phyloP scores from a whole-genome alignment of 106 monocot species.

The Apostasia ramifera region DNA sequence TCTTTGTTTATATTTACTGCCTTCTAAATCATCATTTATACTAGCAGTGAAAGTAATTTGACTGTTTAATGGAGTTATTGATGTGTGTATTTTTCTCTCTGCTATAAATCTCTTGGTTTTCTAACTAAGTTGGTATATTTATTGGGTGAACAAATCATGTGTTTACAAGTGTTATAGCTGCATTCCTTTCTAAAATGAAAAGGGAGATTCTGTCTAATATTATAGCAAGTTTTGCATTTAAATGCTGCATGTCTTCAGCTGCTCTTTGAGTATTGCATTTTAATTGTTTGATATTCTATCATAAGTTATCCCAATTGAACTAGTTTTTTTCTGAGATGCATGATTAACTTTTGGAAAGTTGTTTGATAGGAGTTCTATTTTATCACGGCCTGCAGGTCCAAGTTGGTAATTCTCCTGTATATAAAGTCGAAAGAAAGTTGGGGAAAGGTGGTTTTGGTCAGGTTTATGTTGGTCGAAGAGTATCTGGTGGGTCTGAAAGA shows the following conservation, averaged over 20 bases:
- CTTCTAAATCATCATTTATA: background rate
- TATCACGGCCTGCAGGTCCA: constrained; percentile 47
- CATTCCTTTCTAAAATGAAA: background rate
- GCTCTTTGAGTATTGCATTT: background rate
- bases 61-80: background rate
- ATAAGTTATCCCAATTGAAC: background rate
- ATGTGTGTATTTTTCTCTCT: too few relatives aligned
- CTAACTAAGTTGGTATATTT: too few relatives aligned
- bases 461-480: constrained; percentile 95
- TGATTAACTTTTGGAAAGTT: background rate
- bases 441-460: constrained; percentile 99
- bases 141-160: too few relatives aligned
- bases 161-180: too few relatives aligned
- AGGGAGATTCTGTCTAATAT: background rate
- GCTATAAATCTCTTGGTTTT: too few relatives aligned
- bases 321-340: background rate
- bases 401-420: constrained; percentile 90
- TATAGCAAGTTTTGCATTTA: background rate
- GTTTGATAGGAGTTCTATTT: background rate
- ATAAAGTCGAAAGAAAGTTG: constrained; percentile 96
- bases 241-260: background rate
- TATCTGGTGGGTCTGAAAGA: constrained; percentile 79
- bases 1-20: background rate
- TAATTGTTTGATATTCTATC: too few relatives aligned
- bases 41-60: background rate